These are phyloP conservation scores for Xenoacremonium recifei DNA, from an alignment of 2,329 filamentous ascomycete species.

Conservation along the genomic window DNA sequence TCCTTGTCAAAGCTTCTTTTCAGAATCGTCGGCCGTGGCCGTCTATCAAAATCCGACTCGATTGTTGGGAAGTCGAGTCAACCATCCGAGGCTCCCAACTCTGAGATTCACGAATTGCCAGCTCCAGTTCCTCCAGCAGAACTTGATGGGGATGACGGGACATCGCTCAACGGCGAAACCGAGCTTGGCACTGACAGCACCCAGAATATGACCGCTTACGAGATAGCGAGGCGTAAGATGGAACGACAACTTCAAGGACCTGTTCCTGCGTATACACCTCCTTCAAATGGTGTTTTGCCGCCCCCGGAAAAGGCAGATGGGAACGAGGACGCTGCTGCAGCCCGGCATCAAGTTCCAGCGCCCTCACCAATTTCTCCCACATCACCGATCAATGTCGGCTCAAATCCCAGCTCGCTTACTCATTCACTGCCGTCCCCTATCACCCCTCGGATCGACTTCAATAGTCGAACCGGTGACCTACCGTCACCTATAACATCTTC, in stretches of 20 bases:
- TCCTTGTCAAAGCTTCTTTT: constrained; percentile 45
- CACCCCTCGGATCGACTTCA: constrained; percentile 45
- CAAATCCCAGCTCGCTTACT: constrained; percentile 35
- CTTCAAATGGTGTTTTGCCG: constrained; percentile 25
- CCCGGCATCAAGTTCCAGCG: constrained; percentile 12
- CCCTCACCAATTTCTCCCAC: constrained; percentile 17
- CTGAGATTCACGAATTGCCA: constrained; percentile 53
- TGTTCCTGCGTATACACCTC: constrained; percentile 48
- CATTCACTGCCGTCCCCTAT: constrained; percentile 48
- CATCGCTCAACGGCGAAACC: constrained; percentile 37
- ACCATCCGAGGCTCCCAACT: constrained; percentile 36
- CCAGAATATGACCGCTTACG: constrained; percentile 46
- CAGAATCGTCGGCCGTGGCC: constrained; percentile 36
- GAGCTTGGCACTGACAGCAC: constrained; percentile 41
- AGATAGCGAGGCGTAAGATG: constrained; percentile 49
- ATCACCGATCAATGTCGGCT: constrained; percentile 17
- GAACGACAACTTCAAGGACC: constrained; percentile 51
- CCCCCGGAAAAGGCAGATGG: constrained; percentile 30
- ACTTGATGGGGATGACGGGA: constrained; percentile 43
- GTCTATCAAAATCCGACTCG: constrained; percentile 20
- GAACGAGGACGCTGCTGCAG: constrained; percentile 17
- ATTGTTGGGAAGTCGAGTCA: constrained; percentile 22
- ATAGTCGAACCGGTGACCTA: constrained; percentile 34
- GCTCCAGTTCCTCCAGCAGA: constrained; percentile 47
- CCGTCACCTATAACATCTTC: constrained; percentile 42